phyloP scores from a whole-genome alignment of 345 rosid species.

The Pugionium dolabratum region DNA sequence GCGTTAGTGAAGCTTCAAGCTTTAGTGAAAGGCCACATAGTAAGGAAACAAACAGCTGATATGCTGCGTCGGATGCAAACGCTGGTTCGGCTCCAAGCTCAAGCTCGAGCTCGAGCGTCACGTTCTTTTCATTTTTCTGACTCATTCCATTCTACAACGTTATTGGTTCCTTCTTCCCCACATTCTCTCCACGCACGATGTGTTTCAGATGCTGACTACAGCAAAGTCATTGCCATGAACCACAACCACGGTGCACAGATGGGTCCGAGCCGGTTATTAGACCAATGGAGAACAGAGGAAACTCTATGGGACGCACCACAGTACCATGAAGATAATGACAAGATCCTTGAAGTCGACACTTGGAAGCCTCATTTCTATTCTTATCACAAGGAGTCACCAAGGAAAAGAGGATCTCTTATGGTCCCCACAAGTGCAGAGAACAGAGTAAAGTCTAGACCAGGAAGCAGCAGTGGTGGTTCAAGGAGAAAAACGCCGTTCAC shows the following conservation, averaged over 20 bases:
- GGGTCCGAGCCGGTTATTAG: slow-evolving; percentile 63
- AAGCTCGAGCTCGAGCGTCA: slow-evolving; percentile 54
- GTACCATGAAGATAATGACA: slow-evolving; percentile 54
- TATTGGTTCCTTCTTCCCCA: slow-evolving; percentile 43
- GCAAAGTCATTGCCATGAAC: slow-evolving; percentile 35
- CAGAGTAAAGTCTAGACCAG: no score
- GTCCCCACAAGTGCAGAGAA: no score
- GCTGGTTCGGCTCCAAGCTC: slow-evolving; percentile 68
- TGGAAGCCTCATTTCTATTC: slow-evolving; percentile 75
- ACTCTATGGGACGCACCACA: slow-evolving; percentile 45
- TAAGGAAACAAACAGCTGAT: slow-evolving; percentile 80
- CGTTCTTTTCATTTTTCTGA: slow-evolving; percentile 43
- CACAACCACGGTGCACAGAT: slow-evolving; percentile 30
- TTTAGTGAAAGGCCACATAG: slow-evolving; percentile 84
- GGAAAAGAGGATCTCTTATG: no score
- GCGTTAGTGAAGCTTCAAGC: slow-evolving; percentile 97
- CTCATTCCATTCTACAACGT: slow-evolving; percentile 7
- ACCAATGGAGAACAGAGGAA: slow-evolving; percentile 75
- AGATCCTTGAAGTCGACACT: slow-evolving; percentile 92
- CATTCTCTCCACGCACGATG: slow-evolving; percentile 36
- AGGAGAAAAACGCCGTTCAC: no score
- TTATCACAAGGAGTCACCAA: slow-evolving; percentile 14
- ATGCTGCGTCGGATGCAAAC: slow-evolving; percentile 90
- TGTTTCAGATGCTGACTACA: slow-evolving; percentile 39
- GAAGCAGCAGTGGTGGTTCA: no score